Conservation (phyloP, 164 flowering plant species). For the Vitis labrusca region DNA sequence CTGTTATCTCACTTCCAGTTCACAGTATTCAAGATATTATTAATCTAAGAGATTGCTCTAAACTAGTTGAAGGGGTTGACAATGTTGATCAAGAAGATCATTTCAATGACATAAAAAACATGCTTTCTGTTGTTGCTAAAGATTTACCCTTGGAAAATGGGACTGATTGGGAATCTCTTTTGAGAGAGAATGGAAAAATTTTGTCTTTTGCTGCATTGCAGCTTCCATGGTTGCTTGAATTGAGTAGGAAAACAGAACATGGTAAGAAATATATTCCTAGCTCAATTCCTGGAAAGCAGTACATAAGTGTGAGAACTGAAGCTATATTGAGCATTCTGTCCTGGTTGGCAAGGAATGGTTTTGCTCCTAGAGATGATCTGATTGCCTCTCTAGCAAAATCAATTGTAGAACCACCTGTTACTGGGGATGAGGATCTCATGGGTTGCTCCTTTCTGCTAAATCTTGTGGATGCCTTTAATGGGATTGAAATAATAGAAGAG, state of each 20-base stretch:
- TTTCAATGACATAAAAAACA: constrained; percentile 29
- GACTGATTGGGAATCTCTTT: constrained; percentile 47
- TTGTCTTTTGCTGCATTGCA: constrained; percentile 67
- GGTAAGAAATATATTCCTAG: constrained; percentile 30
- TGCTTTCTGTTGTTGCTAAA: constrained; percentile 53
- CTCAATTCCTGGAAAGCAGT: constrained; percentile 34
- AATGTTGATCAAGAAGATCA: constrained; percentile 37
- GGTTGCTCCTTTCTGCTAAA: constrained; percentile 82
- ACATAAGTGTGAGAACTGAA: constrained; percentile 48
- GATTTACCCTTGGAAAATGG: constrained; percentile 42
- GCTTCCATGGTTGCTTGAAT: constrained; percentile 88
- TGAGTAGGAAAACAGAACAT: constrained; percentile 44
- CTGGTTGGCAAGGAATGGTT: constrained; percentile 84
- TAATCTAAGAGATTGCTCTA: constrained; percentile 31
- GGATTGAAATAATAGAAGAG: constrained; percentile 84
- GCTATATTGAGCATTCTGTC: constrained; percentile 61
- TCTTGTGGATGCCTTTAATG: constrained; percentile 85
- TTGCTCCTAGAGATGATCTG: constrained; percentile 77
- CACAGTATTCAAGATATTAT: constrained; percentile 29
- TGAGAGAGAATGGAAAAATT: constrained; percentile 68
- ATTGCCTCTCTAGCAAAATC: constrained; percentile 77
- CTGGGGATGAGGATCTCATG: constrained; percentile 64
- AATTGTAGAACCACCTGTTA: constrained; percentile 67
- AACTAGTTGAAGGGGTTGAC: constrained; percentile 20
- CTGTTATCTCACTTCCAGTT: constrained; percentile 28